These are phyloP conservation scores for Aspergillus pseudoglaucus DNA, from an alignment of 2,329 filamentous ascomycete genomes.

Conservation along the genomic window DNA sequence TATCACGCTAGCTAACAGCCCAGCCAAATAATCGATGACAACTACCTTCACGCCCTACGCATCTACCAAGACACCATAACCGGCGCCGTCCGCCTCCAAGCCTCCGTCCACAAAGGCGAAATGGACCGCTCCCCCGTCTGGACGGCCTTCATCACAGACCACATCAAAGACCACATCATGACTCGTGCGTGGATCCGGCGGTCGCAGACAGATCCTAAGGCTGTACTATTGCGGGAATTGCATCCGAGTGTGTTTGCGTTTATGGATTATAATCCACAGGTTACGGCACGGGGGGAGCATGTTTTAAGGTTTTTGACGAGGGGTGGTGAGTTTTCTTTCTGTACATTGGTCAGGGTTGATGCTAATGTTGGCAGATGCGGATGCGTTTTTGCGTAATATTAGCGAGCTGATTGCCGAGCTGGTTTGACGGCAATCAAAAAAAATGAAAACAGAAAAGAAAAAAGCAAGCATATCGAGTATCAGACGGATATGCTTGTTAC, in stretches of 20 bases:
- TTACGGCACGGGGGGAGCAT: slow-evolving; percentile 30
- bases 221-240: slow-evolving; percentile 45
- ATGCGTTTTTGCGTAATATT: slow-evolving; percentile 22
- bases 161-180: slow-evolving; percentile 40
- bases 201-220: slow-evolving; percentile 27
- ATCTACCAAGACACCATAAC: slow-evolving; percentile 48
- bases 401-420: no score
- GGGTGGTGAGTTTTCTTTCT: slow-evolving; percentile 19
- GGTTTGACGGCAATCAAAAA: no score
- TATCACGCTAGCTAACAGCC: slow-evolving; percentile 10
- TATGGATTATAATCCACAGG: slow-evolving; percentile 42
- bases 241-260: slow-evolving; percentile 48
- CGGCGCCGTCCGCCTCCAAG: slow-evolving; percentile 50
- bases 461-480: neutral
- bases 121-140: slow-evolving; percentile 54
- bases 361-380: slow-evolving; percentile 26
- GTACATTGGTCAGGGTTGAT: neutral
- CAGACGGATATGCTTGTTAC: neutral
- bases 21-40: slow-evolving; percentile 48
- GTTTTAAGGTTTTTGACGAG: slow-evolving; percentile 32
- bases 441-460: neutral
- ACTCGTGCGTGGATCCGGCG: slow-evolving; percentile 44
- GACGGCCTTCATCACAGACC: slow-evolving; percentile 52
- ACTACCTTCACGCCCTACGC: slow-evolving; percentile 49
- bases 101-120: slow-evolving; percentile 48